Evolutionary conservation across 2,329 filamentous ascomycete genomes (phyloP).

Genomic region (Hortaea sp.): DNA sequence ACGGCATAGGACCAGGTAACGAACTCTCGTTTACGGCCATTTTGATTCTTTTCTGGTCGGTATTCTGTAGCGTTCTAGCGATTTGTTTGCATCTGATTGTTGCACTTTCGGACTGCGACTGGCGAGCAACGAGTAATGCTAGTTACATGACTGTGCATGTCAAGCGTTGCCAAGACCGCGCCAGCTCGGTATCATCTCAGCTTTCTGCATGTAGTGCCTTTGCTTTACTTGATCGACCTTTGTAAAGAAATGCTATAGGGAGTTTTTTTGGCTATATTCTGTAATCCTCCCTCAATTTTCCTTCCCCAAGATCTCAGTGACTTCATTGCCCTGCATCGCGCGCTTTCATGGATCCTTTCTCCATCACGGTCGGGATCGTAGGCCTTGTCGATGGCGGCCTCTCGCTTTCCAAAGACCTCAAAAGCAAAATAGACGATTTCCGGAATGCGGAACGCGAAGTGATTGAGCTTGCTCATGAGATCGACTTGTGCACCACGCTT

Average conservation of each 20-base stretch:
- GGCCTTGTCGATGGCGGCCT: conserved; percentile 5
- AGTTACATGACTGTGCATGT: background rate
- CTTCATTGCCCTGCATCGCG: too few relatives aligned
- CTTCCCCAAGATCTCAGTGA: too few relatives aligned
- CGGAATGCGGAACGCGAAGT: conserved; percentile 2
- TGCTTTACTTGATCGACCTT: too few relatives aligned
- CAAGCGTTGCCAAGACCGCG: background rate
- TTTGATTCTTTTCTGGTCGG: background rate
- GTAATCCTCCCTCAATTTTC: too few relatives aligned
- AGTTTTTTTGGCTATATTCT: too few relatives aligned
- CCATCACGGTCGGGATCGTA: conserved; percentile 4
- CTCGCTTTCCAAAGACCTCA: conserved; percentile 1
- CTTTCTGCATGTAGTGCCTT: background rate
- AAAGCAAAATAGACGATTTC: conserved; percentile 1
- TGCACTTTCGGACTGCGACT: too few relatives aligned
- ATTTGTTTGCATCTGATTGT: too few relatives aligned
- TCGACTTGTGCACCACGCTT: conserved; percentile 5
- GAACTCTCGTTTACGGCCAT: background rate
- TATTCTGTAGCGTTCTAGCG: too few relatives aligned
- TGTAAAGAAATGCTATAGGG: too few relatives aligned
- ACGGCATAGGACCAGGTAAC: conserved; percentile 6
- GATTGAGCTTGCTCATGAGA: conserved; percentile 6
- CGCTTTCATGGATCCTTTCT: conserved; percentile 5
- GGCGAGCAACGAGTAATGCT: too few relatives aligned
- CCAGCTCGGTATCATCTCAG: background rate